Evolutionary conservation across 345 rosid genomes (phyloP).

Genomic region (Aegle marmelos): DNA sequence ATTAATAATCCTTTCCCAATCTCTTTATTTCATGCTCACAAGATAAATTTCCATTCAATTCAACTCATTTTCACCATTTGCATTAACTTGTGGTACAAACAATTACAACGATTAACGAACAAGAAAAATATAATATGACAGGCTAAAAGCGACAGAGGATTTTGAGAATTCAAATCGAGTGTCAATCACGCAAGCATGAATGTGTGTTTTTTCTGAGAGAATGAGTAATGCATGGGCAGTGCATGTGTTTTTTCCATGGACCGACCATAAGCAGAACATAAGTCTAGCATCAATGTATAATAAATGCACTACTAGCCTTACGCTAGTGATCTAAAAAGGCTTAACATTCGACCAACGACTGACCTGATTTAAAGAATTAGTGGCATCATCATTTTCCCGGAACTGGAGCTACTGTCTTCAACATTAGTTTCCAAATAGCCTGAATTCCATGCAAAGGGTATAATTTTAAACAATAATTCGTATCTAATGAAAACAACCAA

Average conservation of each 20-base stretch:
- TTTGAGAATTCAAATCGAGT: no score
- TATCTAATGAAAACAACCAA: neutral
- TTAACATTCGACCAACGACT: neutral
- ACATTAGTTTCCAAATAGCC: constrained; percentile 5
- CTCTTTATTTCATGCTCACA: neutral
- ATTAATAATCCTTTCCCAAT: no score
- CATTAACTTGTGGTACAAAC: neutral
- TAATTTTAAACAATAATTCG: neutral
- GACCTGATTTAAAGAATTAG: neutral
- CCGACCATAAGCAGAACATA: neutral
- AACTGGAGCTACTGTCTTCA: constrained; percentile 23
- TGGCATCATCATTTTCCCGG: constrained; percentile 22
- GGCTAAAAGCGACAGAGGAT: neutral
- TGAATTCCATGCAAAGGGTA: constrained; percentile 1
- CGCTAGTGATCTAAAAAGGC: no score
- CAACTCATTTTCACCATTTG: neutral
- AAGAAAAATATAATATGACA: neutral
- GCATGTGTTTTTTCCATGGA: no score
- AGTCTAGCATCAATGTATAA: neutral
- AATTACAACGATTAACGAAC: neutral
- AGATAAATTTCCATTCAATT: neutral
- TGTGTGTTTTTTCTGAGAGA: no score
- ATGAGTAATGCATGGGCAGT: no score
- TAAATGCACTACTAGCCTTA: neutral
- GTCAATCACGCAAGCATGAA: no score